Conservation (phyloP, 83 land plant species). For the Thuja plicata region DNA sequence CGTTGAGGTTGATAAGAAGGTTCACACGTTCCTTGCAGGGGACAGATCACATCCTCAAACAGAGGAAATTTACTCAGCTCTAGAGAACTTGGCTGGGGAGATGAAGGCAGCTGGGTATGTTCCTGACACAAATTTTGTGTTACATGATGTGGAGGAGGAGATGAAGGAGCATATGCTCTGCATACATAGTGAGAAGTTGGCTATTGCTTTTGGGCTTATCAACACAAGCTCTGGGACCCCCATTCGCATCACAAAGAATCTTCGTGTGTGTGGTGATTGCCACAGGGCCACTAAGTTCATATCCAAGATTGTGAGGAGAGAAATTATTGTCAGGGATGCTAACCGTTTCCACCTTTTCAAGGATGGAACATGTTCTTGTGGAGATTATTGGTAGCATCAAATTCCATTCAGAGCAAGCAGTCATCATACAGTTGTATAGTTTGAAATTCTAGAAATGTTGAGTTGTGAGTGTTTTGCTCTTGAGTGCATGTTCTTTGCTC, state of each 20-base stretch:
- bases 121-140: not conserved
- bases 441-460: not conserved
- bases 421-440: not conserved
- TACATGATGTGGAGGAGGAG: not conserved
- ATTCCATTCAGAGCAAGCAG: not conserved
- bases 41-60: slow-evolving; percentile 16
- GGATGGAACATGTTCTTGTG: not conserved
- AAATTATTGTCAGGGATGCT: not conserved
- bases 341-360: not conserved
- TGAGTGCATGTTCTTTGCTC: too few relatives aligned
- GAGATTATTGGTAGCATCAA: not conserved
- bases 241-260: not conserved
- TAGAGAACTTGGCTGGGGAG: not conserved
- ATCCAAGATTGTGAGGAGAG: not conserved
- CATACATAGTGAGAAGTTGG: not conserved
- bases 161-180: not conserved
- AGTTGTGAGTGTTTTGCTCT: too few relatives aligned
- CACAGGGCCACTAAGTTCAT: not conserved
- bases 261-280: not conserved
- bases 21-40: slow-evolving; percentile 4
- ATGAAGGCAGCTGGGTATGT: slow-evolving; percentile 9
- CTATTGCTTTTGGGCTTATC: not conserved
- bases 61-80: slow-evolving; percentile 12
- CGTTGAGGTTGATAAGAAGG: slow-evolving; percentile 18
- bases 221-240: not conserved